Base-by-base conservation (phyloP, 2,329 filamentous ascomycete genomes). In the Talaromyces albobiverticillius region DNA sequence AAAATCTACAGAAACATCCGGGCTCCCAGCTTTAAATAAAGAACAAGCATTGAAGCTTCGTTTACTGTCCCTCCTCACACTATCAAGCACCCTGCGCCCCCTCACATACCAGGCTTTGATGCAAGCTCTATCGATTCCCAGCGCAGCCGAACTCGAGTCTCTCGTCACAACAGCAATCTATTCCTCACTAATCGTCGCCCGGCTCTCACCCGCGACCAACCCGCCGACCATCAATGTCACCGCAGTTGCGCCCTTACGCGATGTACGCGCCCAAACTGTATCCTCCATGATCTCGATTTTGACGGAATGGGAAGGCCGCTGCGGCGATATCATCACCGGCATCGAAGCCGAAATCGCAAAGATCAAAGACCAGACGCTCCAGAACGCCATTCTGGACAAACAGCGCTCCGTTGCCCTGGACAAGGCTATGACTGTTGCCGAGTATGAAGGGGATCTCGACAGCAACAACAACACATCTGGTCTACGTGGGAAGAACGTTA, bases 141-240 rank as follows among this genome's bases (percentile, higher is more conserved):
- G 82, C 31, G 68, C 82, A 22, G 81, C 87, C 40, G 84, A 89
- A 42, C 84, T 99, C 52, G 94, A 99, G 77, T 83, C 87, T 60
- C 83, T 96, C 57, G 85, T 97, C 61, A 94, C 93, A 62, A 85
- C 85, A 34, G 88, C 91, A 62, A 88, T 96, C 67, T 97, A 96
- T 76, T 85, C 88, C 5, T 89, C 88, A 38, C 82, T 99, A 2
- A 75, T 99, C 46, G 81, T 83, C 36, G 93, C 87, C 6, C 92
- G 89, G 38, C 86, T 99, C 53, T 91, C 96, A 67, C 91, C 94
- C 3, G 89, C 96, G 67, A 90, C 92, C 3, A 83, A 83, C 55
- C 81, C 86, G 53, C 83, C 87, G 31, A 80, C 82, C 57, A 87
- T 97, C 20, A 83, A 87, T 66, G 85, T 97, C 51, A 87, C 86